Conservation (phyloP, 306 rosid species). For the Fagus sylvatica region DNA sequence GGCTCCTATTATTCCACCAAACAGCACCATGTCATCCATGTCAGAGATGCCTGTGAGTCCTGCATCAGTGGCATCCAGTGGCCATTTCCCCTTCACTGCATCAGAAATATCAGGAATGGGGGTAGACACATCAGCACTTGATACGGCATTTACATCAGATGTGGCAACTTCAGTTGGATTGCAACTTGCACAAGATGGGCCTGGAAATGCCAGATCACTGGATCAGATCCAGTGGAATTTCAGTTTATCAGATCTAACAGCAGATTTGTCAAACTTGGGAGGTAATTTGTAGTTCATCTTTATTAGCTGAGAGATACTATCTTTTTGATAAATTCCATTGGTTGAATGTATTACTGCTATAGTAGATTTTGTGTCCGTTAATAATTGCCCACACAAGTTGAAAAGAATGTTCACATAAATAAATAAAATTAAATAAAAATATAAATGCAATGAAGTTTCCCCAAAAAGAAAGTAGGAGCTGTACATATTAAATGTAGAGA, state of each 20-base stretch:
- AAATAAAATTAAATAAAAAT: background rate
- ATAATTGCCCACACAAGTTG: background rate
- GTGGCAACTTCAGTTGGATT: slow-evolving; percentile 79
- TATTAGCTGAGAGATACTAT: background rate
- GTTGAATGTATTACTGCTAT: background rate
- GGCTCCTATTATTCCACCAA: slow-evolving; percentile 70
- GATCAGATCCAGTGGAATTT: slow-evolving; percentile 96
- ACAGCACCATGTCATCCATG: slow-evolving; percentile 59
- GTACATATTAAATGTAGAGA: background rate
- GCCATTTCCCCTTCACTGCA: slow-evolving; percentile 93
- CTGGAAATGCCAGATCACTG: slow-evolving; percentile 77
- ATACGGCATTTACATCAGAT: slow-evolving; percentile 85
- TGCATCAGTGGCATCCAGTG: slow-evolving; percentile 93
- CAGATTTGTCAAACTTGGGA: slow-evolving; percentile 90
- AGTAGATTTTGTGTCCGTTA: background rate
- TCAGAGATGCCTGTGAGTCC: slow-evolving; percentile 96
- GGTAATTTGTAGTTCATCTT: slow-evolving; percentile 49
- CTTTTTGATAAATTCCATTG: background rate
- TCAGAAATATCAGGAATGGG: slow-evolving; percentile 97
- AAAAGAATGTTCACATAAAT: background rate
- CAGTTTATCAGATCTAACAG: slow-evolving; percentile 86
- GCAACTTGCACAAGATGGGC: slow-evolving; percentile 83
- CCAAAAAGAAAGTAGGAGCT: slow-evolving; percentile 4
- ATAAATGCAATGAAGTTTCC: slow-evolving; percentile 1
- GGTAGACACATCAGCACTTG: slow-evolving; percentile 73